These are phyloP conservation scores for Gaeumannomyces tritici DNA, from an alignment of 2,329 filamentous ascomycete species.

Conservation along the genomic window DNA sequence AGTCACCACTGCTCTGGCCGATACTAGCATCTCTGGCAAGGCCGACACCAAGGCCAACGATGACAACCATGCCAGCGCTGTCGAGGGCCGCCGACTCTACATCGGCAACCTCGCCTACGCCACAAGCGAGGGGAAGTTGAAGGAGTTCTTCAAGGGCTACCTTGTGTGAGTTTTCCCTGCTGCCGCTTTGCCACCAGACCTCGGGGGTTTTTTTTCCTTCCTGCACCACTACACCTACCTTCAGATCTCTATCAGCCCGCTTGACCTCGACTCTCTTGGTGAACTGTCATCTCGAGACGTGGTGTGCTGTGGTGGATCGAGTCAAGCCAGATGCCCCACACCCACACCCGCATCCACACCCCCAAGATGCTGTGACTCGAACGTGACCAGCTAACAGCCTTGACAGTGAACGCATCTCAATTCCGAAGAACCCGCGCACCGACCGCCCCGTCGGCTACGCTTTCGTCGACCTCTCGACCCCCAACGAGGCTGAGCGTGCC, in stretches of 20 bases:
- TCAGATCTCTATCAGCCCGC: background rate
- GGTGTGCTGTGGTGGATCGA: background rate
- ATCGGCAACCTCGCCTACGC: slow-evolving; percentile 99
- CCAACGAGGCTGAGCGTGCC: slow-evolving; percentile 88
- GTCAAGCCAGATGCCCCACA: background rate
- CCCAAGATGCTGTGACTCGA: background rate
- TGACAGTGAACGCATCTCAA: slow-evolving; percentile 88
- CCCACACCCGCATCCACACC: too few relatives aligned
- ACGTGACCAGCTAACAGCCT: background rate
- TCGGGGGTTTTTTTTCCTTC: too few relatives aligned
- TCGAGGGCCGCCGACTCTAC: slow-evolving; percentile 98
- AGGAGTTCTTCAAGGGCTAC: slow-evolving; percentile 99
- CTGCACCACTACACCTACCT: too few relatives aligned
- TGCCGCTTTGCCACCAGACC: background rate
- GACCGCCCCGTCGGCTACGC: slow-evolving; percentile 97
- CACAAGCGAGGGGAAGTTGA: slow-evolving; percentile 99
- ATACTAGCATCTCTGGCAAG: slow-evolving; percentile 58
- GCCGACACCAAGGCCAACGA: slow-evolving; percentile 60
- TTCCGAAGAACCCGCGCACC: slow-evolving; percentile 98
- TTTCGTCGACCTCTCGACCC: slow-evolving; percentile 95
- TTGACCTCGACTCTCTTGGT: background rate
- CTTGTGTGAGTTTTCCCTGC: slow-evolving; percentile 69
- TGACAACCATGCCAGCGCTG: slow-evolving; percentile 91
- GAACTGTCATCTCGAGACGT: background rate
- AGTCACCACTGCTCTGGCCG: slow-evolving; percentile 65